Conservation (phyloP, 1,284 basidiomycete species). For the Trametes sp. region DNA sequence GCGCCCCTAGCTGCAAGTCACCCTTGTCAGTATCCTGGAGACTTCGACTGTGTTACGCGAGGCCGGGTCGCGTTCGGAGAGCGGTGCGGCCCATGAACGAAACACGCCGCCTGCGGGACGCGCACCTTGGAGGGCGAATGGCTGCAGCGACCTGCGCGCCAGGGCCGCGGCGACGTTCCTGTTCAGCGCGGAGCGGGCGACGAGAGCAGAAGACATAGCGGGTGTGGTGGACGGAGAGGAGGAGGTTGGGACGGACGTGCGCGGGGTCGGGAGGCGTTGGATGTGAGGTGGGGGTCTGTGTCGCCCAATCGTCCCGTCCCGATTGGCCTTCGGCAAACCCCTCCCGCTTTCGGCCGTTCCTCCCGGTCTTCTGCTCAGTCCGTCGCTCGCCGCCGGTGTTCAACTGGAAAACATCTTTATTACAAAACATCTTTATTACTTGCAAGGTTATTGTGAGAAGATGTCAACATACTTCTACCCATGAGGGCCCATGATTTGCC, state of each 20-base stretch:
- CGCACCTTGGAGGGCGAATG: conserved; percentile 40
- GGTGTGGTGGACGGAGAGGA: conserved; percentile 31
- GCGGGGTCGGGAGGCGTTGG: neutral
- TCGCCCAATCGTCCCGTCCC: conserved; percentile 23
- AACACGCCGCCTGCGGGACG: conserved; percentile 38
- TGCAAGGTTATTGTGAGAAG: no score
- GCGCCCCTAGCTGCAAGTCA: conserved; percentile 34
- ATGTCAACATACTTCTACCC: no score
- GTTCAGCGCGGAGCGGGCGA: conserved; percentile 58
- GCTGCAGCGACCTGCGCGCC: conserved; percentile 49
- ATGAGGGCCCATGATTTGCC: no score
- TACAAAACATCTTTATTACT: no score
- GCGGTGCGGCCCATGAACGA: conserved; percentile 4
- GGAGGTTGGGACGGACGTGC: conserved; percentile 6
- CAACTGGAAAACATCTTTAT: no score
- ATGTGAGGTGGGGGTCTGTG: conserved; percentile 14
- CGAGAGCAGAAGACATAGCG: conserved; percentile 59
- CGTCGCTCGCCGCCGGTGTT: no score
- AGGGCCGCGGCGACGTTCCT: conserved; percentile 50
- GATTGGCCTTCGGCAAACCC: conserved; percentile 30
- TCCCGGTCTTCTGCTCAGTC: conserved; percentile 7
- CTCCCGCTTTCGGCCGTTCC: conserved; percentile 29
- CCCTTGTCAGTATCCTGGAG: conserved; percentile 26
- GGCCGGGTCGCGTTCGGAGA: neutral
- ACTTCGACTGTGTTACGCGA: no score